These are phyloP conservation scores for Bombardia bombarda DNA, from an alignment of 495 filamentous ascomycete genomes.

Conservation along the genomic window DNA sequence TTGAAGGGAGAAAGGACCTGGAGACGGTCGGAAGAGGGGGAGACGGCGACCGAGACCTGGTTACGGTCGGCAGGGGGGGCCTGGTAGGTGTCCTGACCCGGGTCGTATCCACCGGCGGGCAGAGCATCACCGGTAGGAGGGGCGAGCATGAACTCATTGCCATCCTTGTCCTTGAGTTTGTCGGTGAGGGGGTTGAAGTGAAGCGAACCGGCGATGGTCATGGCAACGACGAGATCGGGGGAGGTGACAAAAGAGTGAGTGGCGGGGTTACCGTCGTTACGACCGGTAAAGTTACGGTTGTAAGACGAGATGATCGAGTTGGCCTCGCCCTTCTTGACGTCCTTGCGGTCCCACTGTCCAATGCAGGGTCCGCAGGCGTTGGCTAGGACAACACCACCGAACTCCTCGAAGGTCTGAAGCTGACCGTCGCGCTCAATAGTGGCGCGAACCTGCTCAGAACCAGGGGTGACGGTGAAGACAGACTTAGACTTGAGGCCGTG, in stretches of 20 bases:
- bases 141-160: constrained; percentile 88
- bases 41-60: constrained; percentile 70
- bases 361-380: constrained; percentile 84
- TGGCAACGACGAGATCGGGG: constrained; percentile 90
- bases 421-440: constrained; percentile 94
- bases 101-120: constrained; percentile 77
- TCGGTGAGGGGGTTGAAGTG: constrained; percentile 98
- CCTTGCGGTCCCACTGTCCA: constrained; percentile 88
- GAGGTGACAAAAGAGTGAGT: constrained; percentile 98
- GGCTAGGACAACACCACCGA: constrained; percentile 90
- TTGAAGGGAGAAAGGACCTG: constrained; percentile 83
- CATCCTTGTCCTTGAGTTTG: constrained; percentile 88
- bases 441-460: constrained; percentile 95
- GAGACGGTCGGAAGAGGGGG: constrained; percentile 85
- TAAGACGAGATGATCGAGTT: constrained; percentile 48
- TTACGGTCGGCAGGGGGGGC: constrained; percentile 78
- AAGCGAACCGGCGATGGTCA: constrained; percentile 83
- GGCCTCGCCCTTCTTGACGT: constrained; percentile 93
- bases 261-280: constrained; percentile 97
- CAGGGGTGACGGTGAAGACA: constrained; percentile 89
- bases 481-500: constrained; percentile 93
- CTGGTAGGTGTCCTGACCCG: constrained; percentile 93
- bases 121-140: constrained; percentile 76
- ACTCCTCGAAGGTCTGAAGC: constrained; percentile 93
- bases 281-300: constrained; percentile 90